phyloP scores from a whole-genome alignment of 1,284 basidiomycete species.

The Sutorius eximius region DNA sequence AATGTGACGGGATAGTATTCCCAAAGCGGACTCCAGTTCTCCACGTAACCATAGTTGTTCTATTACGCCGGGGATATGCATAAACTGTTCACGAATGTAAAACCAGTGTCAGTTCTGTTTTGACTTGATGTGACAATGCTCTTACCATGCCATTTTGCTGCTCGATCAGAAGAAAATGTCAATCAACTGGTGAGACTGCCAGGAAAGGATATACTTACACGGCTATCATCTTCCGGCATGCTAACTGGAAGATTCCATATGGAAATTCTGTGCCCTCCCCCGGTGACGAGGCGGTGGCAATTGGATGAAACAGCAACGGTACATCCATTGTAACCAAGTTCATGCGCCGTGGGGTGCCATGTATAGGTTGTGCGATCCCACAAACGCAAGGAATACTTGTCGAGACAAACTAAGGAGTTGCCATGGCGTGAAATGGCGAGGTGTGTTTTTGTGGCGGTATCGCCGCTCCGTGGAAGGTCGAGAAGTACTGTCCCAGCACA shows the following conservation, averaged over 20 bases:
- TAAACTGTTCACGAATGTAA: conserved; percentile 8
- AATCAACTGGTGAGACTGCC: not conserved
- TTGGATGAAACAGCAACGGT: conserved; percentile 15
- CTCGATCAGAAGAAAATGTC: not conserved
- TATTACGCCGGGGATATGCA: not conserved
- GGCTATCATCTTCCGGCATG: not conserved
- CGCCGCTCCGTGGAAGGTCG: conserved; percentile 8
- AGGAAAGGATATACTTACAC: conserved; percentile 1
- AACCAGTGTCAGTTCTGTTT: not conserved
- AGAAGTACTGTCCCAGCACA: conserved; percentile 11
- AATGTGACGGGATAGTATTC: conserved; percentile 16
- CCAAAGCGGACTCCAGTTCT: not conserved
- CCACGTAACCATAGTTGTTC: conserved; percentile 10
- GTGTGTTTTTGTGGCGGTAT: not conserved
- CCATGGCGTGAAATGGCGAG: conserved; percentile 16
- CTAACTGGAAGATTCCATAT: conserved; percentile 12
- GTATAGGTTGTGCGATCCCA: conserved; percentile 11
- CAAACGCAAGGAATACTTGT: conserved; percentile 4
- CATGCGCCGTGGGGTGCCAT: not conserved
- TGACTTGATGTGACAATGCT: not conserved
- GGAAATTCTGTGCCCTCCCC: conserved; percentile 14
- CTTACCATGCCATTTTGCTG: conserved; percentile 8
- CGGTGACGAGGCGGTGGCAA: conserved; percentile 5
- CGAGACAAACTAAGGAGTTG: conserved; percentile 4
- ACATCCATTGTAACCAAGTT: conserved; percentile 5